These are phyloP conservation scores for Coemansia aciculifera DNA, from an alignment of 192 early-diverging fungal genomes.

Conservation along the genomic window DNA sequence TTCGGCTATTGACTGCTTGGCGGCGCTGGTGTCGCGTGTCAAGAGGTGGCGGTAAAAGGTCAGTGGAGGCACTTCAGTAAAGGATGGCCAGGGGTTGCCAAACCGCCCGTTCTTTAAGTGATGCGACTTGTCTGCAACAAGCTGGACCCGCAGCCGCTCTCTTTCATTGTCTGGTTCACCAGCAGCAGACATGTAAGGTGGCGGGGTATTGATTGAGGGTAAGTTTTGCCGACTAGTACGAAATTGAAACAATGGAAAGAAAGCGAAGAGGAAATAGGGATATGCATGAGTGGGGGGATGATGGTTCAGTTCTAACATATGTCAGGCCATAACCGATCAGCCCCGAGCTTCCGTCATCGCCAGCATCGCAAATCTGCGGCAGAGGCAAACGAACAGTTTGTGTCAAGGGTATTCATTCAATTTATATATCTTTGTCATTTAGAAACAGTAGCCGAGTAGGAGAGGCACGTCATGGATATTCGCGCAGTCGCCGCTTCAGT, in stretches of 20 bases:
- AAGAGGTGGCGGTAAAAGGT: not conserved
- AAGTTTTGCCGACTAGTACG: not conserved
- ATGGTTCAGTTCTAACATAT: no score
- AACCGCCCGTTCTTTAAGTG: slow-evolving; percentile 60
- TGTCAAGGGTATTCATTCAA: not conserved
- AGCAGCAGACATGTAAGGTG: not conserved
- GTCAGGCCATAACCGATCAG: no score
- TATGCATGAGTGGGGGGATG: no score
- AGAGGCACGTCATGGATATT: slow-evolving; percentile 22
- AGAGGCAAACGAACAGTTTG: no score
- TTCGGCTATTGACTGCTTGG: slow-evolving; percentile 26
- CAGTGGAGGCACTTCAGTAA: not conserved
- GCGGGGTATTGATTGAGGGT: not conserved
- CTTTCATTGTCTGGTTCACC: not conserved
- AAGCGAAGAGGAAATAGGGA: not conserved
- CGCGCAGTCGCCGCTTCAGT: slow-evolving; percentile 16
- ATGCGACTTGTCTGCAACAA: slow-evolving; percentile 36
- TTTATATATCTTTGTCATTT: slow-evolving; percentile 8
- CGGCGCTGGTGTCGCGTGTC: not conserved
- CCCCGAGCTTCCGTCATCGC: no score
- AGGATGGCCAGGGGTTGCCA: slow-evolving; percentile 65
- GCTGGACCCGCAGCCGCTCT: slow-evolving; percentile 17
- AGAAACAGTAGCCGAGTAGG: not conserved
- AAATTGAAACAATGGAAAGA: not conserved
- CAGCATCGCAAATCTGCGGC: no score